Evolutionary conservation across 2,329 filamentous ascomycete genomes (phyloP).

Genomic region (Aspergillus versicolor): DNA sequence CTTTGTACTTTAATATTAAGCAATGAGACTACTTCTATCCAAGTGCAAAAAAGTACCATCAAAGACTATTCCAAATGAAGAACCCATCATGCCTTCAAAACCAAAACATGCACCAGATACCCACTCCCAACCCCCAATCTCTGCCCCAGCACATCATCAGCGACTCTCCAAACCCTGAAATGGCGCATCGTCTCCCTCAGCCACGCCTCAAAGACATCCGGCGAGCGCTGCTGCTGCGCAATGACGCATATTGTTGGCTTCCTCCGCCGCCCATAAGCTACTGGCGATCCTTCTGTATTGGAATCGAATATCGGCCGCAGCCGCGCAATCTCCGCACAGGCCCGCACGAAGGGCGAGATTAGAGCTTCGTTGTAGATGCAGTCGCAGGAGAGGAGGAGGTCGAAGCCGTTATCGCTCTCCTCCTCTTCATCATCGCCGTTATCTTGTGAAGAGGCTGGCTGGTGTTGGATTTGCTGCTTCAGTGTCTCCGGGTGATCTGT

Average conservation of each 20-base stretch:
- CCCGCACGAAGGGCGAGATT: constrained; percentile 76
- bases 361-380: constrained; percentile 94
- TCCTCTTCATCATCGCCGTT: constrained; percentile 17
- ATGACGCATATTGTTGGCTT: constrained; percentile 70
- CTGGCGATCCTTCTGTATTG: no score
- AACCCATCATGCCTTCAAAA: constrained; percentile 48
- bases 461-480: constrained; percentile 33
- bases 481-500: constrained; percentile 41
- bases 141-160: constrained; percentile 60
- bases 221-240: constrained; percentile 83
- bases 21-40: neutral
- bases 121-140: constrained; percentile 65
- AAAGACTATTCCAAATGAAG: neutral
- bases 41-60: neutral
- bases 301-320: constrained; percentile 48
- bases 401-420: constrained; percentile 53
- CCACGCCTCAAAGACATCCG: constrained; percentile 84
- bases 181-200: constrained; percentile 62
- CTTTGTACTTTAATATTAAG: neutral
- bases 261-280: neutral
- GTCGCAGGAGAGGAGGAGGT: constrained; percentile 80
- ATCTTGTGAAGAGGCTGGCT: neutral
- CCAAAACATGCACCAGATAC: constrained; percentile 78
- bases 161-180: constrained; percentile 77
- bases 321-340: constrained; percentile 72